Conservation (phyloP, 768 basidiomycete species). For the Pholiota conissans region DNA sequence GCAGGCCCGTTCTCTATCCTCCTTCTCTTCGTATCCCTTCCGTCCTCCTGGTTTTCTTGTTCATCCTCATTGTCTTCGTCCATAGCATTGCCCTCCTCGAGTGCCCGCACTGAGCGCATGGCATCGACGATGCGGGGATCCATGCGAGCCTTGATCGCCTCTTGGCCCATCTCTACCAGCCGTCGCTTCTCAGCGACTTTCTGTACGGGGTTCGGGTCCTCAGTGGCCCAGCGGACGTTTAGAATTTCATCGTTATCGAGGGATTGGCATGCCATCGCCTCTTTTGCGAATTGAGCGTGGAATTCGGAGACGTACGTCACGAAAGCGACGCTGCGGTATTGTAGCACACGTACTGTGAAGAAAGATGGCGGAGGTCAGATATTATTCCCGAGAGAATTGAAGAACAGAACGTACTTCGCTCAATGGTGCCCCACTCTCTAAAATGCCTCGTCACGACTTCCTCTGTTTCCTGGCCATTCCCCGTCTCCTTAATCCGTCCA, state of each 20-base stretch:
- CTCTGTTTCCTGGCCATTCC: conserved; percentile 86
- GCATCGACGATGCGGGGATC: conserved; percentile 90
- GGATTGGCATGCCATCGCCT: conserved; percentile 98
- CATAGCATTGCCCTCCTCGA: conserved; percentile 76
- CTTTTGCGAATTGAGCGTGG: conserved; percentile 93
- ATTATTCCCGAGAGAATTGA: not conserved
- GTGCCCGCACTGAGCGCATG: conserved; percentile 78
- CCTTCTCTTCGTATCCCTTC: conserved; percentile 1
- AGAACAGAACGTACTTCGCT: conserved; percentile 65
- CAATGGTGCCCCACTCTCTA: conserved; percentile 93
- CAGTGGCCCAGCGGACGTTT: conserved; percentile 99
- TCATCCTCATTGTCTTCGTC: conserved; percentile 41
- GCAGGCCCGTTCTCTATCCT: conserved; percentile 3
- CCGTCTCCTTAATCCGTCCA: conserved; percentile 91
- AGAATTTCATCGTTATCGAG: conserved; percentile 96
- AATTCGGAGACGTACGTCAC: conserved; percentile 90
- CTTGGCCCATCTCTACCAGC: conserved; percentile 81
- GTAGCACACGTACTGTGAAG: conserved; percentile 77
- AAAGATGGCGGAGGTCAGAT: not conserved
- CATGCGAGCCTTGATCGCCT: conserved; percentile 82
- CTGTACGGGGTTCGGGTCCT: conserved; percentile 93
- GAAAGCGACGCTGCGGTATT: conserved; percentile 95
- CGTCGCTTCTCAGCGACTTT: conserved; percentile 85
- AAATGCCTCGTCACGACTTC: conserved; percentile 91
- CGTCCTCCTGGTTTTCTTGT: conserved; percentile 31